Base-by-base conservation (phyloP, 441 rosid genomes). In the Adansonia madagascariensis region DNA sequence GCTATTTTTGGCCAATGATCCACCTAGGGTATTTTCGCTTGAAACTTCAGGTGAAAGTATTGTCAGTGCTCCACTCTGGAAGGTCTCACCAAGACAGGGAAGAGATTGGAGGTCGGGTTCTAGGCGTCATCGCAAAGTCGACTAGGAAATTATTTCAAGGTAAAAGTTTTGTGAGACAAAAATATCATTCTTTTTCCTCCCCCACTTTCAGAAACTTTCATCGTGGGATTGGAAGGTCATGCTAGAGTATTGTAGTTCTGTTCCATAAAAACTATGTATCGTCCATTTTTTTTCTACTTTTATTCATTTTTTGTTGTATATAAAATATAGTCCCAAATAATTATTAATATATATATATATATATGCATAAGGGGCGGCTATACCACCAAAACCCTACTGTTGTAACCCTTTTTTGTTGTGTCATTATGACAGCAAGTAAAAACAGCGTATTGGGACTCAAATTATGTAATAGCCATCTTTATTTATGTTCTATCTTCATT, bases 81-180 rank as follows among this genome's bases (percentile, higher is more conserved):
- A 78, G 66, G 73, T 69, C 66, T 79, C 82, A 14, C 80, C 79
- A 49, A 90, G 87, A 85, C 95, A 90, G 3, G 86, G 91, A 69
- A 85, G 83, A 78, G 89, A 86, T 44, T 76, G 88, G 80, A 80
- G 90, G 88, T 88, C 93, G 0, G 82, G 91, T 50, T 80, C 90
- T 24, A 89, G 95, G 77, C 93, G 90, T 18, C 98, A 87, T 77
- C 90, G 95, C 68, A 95, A 89, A 86, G 87, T 89, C 18, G 82
- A 64, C 81, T 84, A 79, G 85, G 94, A 86, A 59, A 80, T 24
- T 2, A 84, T 78, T 59, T 55, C 76, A 49, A 75, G 82, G 69
- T 84, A 75, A 87, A 80, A 47, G 22, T 83, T 84, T 76, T 81
- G 83, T 73, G 52, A 47, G 64, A 73, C 60, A 11, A 44, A 44